Evolutionary conservation across 2,329 filamentous ascomycete genomes (phyloP).

Genomic region (Aphanocladium album): DNA sequence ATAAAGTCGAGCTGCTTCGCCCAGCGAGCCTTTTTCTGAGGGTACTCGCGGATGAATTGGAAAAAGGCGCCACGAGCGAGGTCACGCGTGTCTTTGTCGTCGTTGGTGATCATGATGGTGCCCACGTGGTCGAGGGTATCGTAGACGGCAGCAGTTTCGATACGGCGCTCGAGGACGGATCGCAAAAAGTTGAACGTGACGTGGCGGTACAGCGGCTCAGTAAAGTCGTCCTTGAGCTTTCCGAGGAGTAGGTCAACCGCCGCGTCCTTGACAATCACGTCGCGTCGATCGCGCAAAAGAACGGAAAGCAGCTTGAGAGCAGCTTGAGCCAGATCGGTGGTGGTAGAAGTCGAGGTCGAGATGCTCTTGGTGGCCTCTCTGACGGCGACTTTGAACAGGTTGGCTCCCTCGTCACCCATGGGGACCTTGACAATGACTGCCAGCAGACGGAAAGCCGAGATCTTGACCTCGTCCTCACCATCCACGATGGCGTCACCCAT

Average conservation of each 20-base stretch:
- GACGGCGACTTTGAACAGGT: conserved; percentile 69
- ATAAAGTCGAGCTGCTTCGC: conserved; percentile 85
- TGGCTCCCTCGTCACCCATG: conserved; percentile 62
- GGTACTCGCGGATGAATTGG: conserved; percentile 91
- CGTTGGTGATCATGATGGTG: conserved; percentile 92
- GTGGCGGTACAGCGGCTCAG: conserved; percentile 86
- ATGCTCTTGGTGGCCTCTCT: conserved; percentile 81
- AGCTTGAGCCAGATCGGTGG: conserved; percentile 79
- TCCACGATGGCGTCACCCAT: conserved; percentile 81
- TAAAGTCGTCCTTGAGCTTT: conserved; percentile 80
- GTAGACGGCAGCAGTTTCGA: conserved; percentile 84
- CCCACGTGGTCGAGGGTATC: conserved; percentile 87
- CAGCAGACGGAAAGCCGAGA: conserved; percentile 80
- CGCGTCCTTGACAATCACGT: conserved; percentile 71
- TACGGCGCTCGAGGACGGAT: conserved; percentile 75
- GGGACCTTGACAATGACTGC: conserved; percentile 81
- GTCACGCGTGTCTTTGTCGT: conserved; percentile 82
- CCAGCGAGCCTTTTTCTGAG: conserved; percentile 85
- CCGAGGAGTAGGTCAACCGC: conserved; percentile 78
- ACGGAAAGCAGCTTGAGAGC: conserved; percentile 83
- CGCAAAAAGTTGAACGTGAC: conserved; percentile 93
- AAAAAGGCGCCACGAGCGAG: conserved; percentile 85
- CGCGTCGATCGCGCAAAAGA: conserved; percentile 74
- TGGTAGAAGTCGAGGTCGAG: conserved; percentile 70
- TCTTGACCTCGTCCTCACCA: conserved; percentile 87